Evolutionary conservation across 106 monocot species (phyloP).

Genomic region (Iris macrosiphon): DNA sequence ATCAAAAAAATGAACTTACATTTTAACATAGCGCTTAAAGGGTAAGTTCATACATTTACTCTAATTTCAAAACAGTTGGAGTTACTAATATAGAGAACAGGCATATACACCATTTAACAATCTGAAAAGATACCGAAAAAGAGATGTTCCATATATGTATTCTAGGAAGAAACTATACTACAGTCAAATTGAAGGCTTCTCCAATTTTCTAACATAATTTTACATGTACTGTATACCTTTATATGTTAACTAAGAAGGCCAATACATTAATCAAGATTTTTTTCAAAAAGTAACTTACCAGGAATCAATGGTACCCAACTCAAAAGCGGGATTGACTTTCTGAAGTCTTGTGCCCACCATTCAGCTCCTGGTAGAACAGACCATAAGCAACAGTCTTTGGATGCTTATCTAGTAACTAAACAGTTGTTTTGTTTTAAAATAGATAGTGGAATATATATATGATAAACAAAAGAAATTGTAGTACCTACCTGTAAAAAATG

Average conservation of each 20-base stretch:
- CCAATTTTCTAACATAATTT: too few relatives aligned
- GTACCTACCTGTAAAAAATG: conserved; percentile 76
- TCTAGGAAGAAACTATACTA: too few relatives aligned
- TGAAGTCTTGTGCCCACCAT: conserved; percentile 95
- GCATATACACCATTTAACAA: too few relatives aligned
- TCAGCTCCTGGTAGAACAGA: conserved; percentile 59
- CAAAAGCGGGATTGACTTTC: conserved; percentile 57
- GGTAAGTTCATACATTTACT: too few relatives aligned
- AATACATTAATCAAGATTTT: neutral
- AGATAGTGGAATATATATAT: neutral
- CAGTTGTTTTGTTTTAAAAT: neutral
- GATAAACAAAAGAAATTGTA: neutral
- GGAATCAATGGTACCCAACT: conserved; percentile 46
- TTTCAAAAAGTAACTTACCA: conserved; percentile 29
- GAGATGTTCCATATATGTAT: too few relatives aligned
- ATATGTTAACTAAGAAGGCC: neutral
- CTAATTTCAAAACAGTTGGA: too few relatives aligned
- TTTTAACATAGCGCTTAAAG: too few relatives aligned
- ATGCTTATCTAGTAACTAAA: neutral
- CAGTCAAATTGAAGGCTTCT: too few relatives aligned
- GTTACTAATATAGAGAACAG: too few relatives aligned
- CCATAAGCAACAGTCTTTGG: conserved; percentile 1
- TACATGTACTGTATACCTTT: too few relatives aligned
- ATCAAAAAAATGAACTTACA: too few relatives aligned
- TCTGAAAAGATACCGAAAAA: too few relatives aligned